Percentiles rank a stretch among this genome's conserved stretches.
These are phyloP conservation scores for Blastobotrys apis DNA, from an alignment of 1,139 yeast species.

Conservation along the genomic window DNA sequence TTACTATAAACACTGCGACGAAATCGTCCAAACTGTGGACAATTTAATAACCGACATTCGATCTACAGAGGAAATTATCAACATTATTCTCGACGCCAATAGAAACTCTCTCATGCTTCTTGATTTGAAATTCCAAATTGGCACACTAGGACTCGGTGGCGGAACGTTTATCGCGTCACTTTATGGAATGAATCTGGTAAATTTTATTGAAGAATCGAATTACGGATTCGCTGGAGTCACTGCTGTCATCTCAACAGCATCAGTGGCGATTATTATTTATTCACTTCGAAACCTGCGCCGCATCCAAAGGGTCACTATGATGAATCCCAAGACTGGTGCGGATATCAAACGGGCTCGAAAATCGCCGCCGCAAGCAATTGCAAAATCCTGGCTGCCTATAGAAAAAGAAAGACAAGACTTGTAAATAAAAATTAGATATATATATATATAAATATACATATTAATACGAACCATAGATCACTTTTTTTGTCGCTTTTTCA, in stretches of 20 bases:
- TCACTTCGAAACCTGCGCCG: conserved; percentile 46
- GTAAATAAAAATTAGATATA: background rate
- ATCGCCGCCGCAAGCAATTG: background rate
- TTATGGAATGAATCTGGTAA: conserved; percentile 94
- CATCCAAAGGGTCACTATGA: conserved; percentile 66
- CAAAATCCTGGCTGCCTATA: background rate
- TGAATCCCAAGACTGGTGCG: conserved; percentile 29
- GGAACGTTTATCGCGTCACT: conserved; percentile 81
- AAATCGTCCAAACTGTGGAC: conserved; percentile 90
- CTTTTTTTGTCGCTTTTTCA: too few relatives aligned
- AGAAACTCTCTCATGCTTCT: conserved; percentile 91
- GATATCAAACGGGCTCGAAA: background rate
- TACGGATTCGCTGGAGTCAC: conserved; percentile 67
- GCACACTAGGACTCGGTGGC: conserved; percentile 81
- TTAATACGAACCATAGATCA: too few relatives aligned
- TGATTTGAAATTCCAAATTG: conserved; percentile 82
- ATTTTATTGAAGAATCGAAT: conserved; percentile 77
- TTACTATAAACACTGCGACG: conserved; percentile 93
- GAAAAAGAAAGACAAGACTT: background rate
- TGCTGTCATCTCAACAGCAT: conserved; percentile 40
- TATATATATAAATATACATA: background rate
- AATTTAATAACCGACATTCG: conserved; percentile 78
- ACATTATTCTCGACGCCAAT: conserved; percentile 90
- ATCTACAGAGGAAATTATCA: conserved; percentile 94
- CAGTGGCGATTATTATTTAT: conserved; percentile 37